Evolutionary conservation across 2,329 filamentous ascomycete genomes (phyloP).

Genomic region (Claviceps citrina): DNA sequence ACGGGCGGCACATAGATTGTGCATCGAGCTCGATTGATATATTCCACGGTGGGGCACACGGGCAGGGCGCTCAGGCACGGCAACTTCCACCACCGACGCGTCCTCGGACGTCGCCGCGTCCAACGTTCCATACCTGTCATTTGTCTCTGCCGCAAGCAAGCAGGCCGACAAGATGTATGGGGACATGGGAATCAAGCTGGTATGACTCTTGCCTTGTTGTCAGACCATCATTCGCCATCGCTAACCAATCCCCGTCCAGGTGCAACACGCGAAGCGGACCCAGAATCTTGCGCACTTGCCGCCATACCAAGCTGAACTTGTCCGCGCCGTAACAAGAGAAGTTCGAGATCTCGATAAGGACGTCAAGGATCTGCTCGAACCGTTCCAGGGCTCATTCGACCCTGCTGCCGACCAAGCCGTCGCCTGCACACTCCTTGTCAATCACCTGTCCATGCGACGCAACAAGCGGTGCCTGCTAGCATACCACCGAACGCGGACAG

Average conservation of each 20-base stretch:
- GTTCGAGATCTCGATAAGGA: constrained; percentile 87
- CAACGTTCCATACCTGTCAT: too few species aligned
- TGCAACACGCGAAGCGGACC: constrained; percentile 89
- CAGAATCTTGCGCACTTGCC: constrained; percentile 75
- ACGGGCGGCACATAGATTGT: too few species aligned
- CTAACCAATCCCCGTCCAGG: constrained; percentile 34
- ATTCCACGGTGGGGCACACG: too few species aligned
- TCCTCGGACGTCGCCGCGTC: too few species aligned
- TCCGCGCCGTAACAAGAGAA: constrained; percentile 76
- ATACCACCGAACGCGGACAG: constrained; percentile 78
- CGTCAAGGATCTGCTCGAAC: constrained; percentile 61
- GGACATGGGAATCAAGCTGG: constrained; percentile 73
- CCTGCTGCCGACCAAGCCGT: constrained; percentile 68
- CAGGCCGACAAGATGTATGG: constrained; percentile 61
- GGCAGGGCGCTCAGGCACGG: too few species aligned
- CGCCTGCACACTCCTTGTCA: constrained; percentile 77
- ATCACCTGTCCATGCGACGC: constrained; percentile 85
- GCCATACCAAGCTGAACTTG: constrained; percentile 81
- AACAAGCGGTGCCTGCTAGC: constrained; percentile 93
- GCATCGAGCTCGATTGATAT: too few species aligned
- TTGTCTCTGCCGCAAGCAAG: too few species aligned
- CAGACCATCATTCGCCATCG: neutral
- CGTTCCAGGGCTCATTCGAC: constrained; percentile 74
- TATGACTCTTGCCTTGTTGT: constrained; percentile 23
- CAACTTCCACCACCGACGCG: too few species aligned